Evolutionary conservation across 2,329 filamentous ascomycete genomes (phyloP).

Genomic region (Cordyceps tenuipes): DNA sequence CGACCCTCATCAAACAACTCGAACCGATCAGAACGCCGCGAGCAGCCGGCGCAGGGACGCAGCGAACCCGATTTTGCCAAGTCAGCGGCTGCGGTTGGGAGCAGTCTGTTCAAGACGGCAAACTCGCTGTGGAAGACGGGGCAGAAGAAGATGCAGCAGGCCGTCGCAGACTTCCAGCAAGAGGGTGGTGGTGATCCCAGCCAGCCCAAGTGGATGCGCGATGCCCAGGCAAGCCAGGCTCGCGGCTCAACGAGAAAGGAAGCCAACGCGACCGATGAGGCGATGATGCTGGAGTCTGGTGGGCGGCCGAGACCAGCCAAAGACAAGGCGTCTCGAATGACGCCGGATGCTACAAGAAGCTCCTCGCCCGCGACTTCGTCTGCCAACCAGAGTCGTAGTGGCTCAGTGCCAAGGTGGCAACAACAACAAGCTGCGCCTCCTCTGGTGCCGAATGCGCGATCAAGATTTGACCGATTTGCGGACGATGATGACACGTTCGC

Average conservation of each 20-base stretch:
- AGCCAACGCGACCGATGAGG: slow-evolving; percentile 56
- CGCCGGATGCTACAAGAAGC: slow-evolving; percentile 34
- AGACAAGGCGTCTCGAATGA: slow-evolving; percentile 16
- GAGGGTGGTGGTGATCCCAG: slow-evolving; percentile 57
- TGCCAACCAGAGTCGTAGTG: slow-evolving; percentile 34
- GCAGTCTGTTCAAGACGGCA: slow-evolving; percentile 81
- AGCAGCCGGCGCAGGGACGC: slow-evolving; percentile 30
- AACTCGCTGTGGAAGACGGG: slow-evolving; percentile 93
- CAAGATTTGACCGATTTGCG: slow-evolving; percentile 61
- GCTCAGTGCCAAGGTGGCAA: slow-evolving; percentile 52
- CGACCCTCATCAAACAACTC: slow-evolving; percentile 36
- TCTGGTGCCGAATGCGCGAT: slow-evolving; percentile 25
- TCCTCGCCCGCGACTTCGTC: slow-evolving; percentile 41
- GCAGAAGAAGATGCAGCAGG: slow-evolving; percentile 87
- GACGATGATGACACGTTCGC: slow-evolving; percentile 74
- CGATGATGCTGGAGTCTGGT: slow-evolving; percentile 68
- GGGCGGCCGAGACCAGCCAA: slow-evolving; percentile 40
- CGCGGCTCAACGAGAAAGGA: slow-evolving; percentile 5
- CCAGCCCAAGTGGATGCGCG: slow-evolving; percentile 94
- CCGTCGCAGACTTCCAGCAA: slow-evolving; percentile 75
- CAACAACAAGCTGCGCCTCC: slow-evolving; percentile 35
- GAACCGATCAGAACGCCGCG: slow-evolving; percentile 14
- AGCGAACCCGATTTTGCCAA: slow-evolving; percentile 69
- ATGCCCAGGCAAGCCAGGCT: slow-evolving; percentile 42
- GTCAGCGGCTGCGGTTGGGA: slow-evolving; percentile 73